Evolutionary conservation across 257 asterid species (phyloP), one percentile per base, ranked within the genome.

Genomic region (Solanum corneliomulleri): DNA sequence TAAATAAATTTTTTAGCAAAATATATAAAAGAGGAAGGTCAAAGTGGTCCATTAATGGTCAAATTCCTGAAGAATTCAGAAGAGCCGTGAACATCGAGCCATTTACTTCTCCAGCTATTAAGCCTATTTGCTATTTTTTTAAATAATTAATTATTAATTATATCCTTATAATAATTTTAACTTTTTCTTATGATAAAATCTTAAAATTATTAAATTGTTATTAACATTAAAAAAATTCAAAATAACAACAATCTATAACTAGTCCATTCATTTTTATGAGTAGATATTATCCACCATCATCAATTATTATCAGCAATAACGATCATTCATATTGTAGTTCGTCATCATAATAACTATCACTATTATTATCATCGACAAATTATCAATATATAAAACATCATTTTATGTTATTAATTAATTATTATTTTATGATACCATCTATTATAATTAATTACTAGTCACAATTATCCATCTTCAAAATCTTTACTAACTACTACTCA

Each of bases 1-100:
- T 37, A 5, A 39, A 41, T 6, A 1, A 37, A 6, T 13, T 42
- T 6, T n/a, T 77, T 78, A 15, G 9, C 84, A 64, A 64, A 27
- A 10, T 78, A n/a, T 14, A 16, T 1, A 25, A 31, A 80, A 80
- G 69, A 58, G 78, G 85, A 82, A 83, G 78, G 93, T 92, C 94
- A 87, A 90, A 91, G 94, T 92, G 93, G 95, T 94, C 94, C 96
- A 60, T 58, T 8, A 83, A 81, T 83, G 91, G 95, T 92, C 97
- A 92, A 94, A 90, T 6, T 80, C 89, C 89, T 85, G 90, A 87
- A 86, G 11, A 77, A 82, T 70, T 85, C 88, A 87, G 92, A 90
- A 86, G 60, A 86, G 86, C 74, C 91, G 44, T 91, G 93, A 71
- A 72, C 91, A 35, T 45, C 91, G 92, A 89, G 93, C 92, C 91